Conservation (phyloP, 139 green algal genomes). For the Mesotaenium endlicherianum region DNA sequence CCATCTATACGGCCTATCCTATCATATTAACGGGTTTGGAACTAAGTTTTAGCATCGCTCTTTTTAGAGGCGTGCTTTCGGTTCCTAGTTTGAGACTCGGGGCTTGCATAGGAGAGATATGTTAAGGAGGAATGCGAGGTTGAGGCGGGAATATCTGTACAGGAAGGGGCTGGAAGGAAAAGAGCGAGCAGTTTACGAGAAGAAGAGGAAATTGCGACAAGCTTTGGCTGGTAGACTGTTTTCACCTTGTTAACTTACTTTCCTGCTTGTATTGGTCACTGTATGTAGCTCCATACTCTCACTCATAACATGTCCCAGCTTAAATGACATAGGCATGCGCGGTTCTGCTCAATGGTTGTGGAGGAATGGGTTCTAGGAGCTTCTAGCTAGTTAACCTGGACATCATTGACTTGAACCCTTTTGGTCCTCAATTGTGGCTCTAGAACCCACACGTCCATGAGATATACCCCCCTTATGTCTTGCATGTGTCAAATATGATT, state of each 20-base stretch:
- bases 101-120: too few species aligned
- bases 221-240: conserved; percentile 40
- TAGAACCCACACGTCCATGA: too few species aligned
- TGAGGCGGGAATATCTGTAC: conserved; percentile 95
- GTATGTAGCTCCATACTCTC: background rate
- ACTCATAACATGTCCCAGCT: background rate
- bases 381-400: background rate
- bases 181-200: conserved; percentile 86
- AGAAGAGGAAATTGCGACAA: conserved; percentile 83
- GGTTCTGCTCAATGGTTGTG: background rate
- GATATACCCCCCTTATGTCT: too few species aligned
- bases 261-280: background rate
- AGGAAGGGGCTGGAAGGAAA: conserved; percentile 94
- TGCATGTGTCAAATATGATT: background rate
- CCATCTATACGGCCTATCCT: too few species aligned
- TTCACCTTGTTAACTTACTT: background rate
- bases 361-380: background rate
- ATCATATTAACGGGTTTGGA: too few species aligned
- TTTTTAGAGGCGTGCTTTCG: too few species aligned
- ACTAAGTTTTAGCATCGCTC: too few species aligned
- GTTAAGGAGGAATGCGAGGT: conserved; percentile 75
- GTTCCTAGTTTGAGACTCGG: too few species aligned
- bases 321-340: background rate
- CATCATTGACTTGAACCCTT: background rate
- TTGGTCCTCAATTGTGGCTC: too few species aligned